Evolutionary conservation across 352 stramenopile genomes (phyloP).

Genomic region (Globisporangium orthogonon): DNA sequence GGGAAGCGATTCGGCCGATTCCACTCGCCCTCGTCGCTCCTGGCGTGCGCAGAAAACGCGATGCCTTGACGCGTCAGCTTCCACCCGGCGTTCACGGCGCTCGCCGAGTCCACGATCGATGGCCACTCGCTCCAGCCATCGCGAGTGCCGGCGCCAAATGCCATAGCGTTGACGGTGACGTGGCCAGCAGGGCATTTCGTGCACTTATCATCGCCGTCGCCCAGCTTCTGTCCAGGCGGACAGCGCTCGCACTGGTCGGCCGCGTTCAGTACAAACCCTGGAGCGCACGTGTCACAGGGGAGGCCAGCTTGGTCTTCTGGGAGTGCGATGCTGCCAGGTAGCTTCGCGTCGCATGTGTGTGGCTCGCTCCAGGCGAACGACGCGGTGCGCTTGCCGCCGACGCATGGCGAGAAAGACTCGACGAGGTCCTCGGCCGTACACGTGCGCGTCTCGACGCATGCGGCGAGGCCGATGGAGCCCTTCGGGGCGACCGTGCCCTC

Average conservation of each 20-base stretch:
- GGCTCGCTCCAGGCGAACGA: slow-evolving; percentile 63
- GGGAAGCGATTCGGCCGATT: slow-evolving; percentile 29
- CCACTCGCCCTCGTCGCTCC: slow-evolving; percentile 11
- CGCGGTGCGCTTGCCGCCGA: slow-evolving; percentile 45
- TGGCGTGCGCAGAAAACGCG: slow-evolving; percentile 26
- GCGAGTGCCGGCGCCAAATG: slow-evolving; percentile 38
- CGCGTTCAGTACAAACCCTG: slow-evolving; percentile 37
- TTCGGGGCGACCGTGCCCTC: slow-evolving; percentile 53
- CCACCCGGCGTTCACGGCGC: slow-evolving; percentile 39
- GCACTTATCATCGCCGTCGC: slow-evolving; percentile 21
- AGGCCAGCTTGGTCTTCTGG: slow-evolving; percentile 26
- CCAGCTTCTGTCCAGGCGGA: slow-evolving; percentile 25
- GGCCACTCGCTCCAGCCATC: slow-evolving; percentile 60
- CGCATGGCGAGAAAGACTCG: slow-evolving; percentile 51
- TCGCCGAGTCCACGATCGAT: slow-evolving; percentile 34
- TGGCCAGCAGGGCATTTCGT: slow-evolving; percentile 32
- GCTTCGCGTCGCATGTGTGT: slow-evolving; percentile 45
- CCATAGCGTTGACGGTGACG: slow-evolving; percentile 48
- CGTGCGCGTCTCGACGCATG: slow-evolving; percentile 55
- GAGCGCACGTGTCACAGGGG: slow-evolving; percentile 43
- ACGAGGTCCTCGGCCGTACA: slow-evolving; percentile 60
- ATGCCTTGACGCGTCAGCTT: slow-evolving; percentile 60
- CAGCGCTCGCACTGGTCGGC: slow-evolving; percentile 39
- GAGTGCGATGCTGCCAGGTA: slow-evolving; percentile 37
- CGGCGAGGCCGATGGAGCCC: slow-evolving; percentile 62